Evolutionary conservation across 768 basidiomycete genomes (phyloP).

Genomic region (Hygrocybe coccinea): DNA sequence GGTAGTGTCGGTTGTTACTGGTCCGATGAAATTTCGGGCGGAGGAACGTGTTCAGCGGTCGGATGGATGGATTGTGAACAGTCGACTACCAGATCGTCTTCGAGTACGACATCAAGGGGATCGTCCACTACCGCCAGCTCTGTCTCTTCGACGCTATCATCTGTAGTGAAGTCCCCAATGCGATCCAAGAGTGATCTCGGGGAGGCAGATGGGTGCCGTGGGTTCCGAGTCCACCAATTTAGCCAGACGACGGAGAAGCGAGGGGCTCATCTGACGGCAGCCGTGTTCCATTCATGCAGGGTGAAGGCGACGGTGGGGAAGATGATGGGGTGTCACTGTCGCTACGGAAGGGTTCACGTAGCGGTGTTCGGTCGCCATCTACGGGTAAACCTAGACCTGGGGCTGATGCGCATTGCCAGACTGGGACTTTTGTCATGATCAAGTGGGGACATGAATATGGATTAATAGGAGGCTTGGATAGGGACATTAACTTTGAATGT

Average conservation of each 20-base stretch:
- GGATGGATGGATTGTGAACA: no score
- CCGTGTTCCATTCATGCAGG: no score
- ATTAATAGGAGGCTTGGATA: no score
- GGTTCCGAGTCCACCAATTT: not conserved
- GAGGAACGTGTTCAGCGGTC: no score
- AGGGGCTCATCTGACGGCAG: not conserved
- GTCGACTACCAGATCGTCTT: no score
- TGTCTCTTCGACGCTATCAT: not conserved
- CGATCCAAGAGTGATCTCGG: not conserved
- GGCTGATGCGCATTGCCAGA: conserved; percentile 1
- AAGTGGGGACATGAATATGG: not conserved
- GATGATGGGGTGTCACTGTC: not conserved
- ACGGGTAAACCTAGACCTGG: not conserved
- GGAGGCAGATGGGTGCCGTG: not conserved
- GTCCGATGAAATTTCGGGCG: no score
- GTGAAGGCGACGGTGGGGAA: not conserved
- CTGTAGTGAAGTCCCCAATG: not conserved
- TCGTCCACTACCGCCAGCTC: no score
- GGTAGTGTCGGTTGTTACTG: no score
- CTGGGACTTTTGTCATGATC: not conserved
- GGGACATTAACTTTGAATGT: no score
- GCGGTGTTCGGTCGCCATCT: not conserved
- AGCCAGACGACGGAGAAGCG: not conserved
- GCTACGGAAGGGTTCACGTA: not conserved
- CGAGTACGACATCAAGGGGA: not conserved